Evolutionary conservation across 1,139 yeast species (phyloP), one percentile per base, ranked within the genome.

Genomic region (Yamadazyma triangularis): DNA sequence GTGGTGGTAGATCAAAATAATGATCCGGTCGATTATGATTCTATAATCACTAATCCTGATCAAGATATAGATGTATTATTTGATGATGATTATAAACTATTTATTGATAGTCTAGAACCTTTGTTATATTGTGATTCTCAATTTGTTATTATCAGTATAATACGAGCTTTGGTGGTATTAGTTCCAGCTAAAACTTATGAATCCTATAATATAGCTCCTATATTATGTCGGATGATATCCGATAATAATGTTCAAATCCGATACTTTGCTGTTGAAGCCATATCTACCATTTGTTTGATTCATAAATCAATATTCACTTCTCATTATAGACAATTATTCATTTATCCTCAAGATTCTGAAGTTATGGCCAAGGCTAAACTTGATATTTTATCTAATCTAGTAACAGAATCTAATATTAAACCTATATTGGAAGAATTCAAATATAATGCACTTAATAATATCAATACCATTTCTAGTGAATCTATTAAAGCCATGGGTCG

Each of bases 371-470:
- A 58, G 29, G 56, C 71, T 31, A 89, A 88, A 53, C 54, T 89
- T n/a, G 68, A 69, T 29, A 74, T 87, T 15, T 56, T 89, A 27
- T 70, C 89, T 2, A 57, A 68, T 12, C 53, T 87, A 16, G 73
- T 79, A 23, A 66, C 67, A 30, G 75, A 71, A 15, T 53, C 56
- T 3, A 85, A 73, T 41, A 70, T 77, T 30, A 63, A 65, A 25
- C 39, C 47, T 3, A 70, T 86, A 11, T 58, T 83, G n/a, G 65
- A 69, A 16, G 95, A 88, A 51, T 60, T 89, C 25, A 81, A 82
- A 44, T 77, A 77, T 49, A 74, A 78, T 40, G 77, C 85, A 0
- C 56, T 66, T n/a, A 50, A 63, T 13, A 56, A 70, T 3, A 44
- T 51, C 1, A 48, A 60, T 8, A 35, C 35, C 0, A 54, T 78